Evolutionary conservation across 2,329 filamentous ascomycete species (phyloP), one percentile per base, ranked within the genome.

Genomic region (Claviceps sp.): DNA sequence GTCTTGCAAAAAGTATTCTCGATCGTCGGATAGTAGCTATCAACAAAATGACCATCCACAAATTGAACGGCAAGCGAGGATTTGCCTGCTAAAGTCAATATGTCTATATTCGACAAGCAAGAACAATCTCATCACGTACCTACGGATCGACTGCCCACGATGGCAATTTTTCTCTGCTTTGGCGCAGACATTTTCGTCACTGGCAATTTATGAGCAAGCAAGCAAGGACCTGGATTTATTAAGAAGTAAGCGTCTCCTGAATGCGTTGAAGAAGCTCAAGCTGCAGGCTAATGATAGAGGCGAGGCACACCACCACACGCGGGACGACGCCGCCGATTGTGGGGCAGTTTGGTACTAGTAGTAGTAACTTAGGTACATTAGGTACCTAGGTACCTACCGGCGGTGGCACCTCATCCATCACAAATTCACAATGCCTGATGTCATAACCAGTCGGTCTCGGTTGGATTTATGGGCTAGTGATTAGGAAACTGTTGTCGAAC

Each of bases 1-100:
- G 89, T 84, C 69, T 95, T 95, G 75, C 86, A 94, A 68, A 98
- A 98, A 2, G 91, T 97, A 69, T 97, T 98, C 70, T 98, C 93
- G 64, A 98, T 97, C 42, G 93, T 98, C 39, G 93, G 93, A 69
- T 98, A 98, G 72, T 98, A 98, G 69, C 87, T 94, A 70, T 98
- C 93, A 64, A 98, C 91, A 66, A 98, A 98, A 72, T 95, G 90
- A 56, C 89, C 89, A 67, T 98, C 93, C 65, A 96, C 91, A 65
- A 93, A 97, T 66, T 91, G 91, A 47, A 97, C 93, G 13, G 93
- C 95, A 58, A 98, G 82, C 51, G 91, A 97, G 22, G 89, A 96
- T 77, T 98, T 98, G 70, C 93, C 93, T 97, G 62, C 6, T 34
- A 34, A 10, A 11, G 30, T 44, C 17, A 46, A 42, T 4, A 49